Conservation (phyloP, 768 basidiomycete species). For the Tylopilus intermedius region DNA sequence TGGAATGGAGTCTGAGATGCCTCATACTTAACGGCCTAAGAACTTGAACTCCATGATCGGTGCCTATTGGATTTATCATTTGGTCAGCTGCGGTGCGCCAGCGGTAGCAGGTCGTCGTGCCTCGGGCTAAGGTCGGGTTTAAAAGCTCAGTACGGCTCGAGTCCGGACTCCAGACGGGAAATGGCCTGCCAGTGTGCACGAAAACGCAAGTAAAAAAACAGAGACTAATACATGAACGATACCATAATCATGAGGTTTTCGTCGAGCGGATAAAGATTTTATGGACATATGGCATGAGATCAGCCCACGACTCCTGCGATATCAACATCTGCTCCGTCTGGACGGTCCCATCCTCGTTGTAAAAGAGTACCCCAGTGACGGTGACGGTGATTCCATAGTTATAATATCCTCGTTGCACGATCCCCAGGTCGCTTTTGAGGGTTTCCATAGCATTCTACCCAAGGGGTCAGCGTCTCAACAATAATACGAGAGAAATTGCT, state of each 20-base stretch:
- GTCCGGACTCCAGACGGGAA: too few relatives aligned
- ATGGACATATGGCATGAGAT: conserved; percentile 8
- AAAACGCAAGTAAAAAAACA: not conserved
- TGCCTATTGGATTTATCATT: too few relatives aligned
- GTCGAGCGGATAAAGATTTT: conserved; percentile 1
- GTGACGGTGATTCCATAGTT: not conserved
- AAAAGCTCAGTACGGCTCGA: too few relatives aligned
- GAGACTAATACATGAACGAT: not conserved
- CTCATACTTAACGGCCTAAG: too few relatives aligned
- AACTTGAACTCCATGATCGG: too few relatives aligned
- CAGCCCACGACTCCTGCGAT: conserved; percentile 4
- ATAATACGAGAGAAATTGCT: not conserved
- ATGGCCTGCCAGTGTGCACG: too few relatives aligned
- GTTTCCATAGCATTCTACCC: not conserved
- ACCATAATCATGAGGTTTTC: not conserved
- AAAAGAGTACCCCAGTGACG: conserved; percentile 7
- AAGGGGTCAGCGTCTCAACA: not conserved
- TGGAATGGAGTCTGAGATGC: too few relatives aligned
- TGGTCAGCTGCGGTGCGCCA: too few relatives aligned
- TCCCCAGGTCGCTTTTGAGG: not conserved
- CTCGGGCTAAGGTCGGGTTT: too few relatives aligned
- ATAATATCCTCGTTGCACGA: not conserved
- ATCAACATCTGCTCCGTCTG: not conserved
- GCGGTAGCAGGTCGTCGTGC: too few relatives aligned
- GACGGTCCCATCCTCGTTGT: conserved; percentile 1